A percentile compares a stretch with the other conserved stretches of the same genome.
Conservation (phyloP, 805 yeast genomes). For the Torulaspora maleeae region DNA sequence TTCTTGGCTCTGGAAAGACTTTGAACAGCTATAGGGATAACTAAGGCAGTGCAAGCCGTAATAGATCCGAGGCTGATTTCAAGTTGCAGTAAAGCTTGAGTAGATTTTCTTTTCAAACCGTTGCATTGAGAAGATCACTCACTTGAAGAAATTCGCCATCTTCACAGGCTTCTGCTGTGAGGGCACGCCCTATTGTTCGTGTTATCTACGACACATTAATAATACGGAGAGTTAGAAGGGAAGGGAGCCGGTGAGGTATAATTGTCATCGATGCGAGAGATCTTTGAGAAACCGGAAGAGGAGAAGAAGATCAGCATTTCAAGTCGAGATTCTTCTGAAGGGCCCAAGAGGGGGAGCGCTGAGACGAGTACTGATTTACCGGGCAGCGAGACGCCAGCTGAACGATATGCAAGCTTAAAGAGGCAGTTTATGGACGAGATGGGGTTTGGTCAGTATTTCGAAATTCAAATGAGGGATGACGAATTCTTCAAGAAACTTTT, state of each 20-base stretch:
- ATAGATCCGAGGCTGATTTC: too few relatives aligned
- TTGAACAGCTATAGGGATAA: too few relatives aligned
- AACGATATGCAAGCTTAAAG: constrained; percentile 1
- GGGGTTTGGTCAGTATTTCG: constrained; percentile 10
- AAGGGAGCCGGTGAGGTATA: neutral
- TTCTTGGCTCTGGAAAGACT: too few relatives aligned
- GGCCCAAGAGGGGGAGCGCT: neutral
- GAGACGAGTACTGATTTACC: neutral
- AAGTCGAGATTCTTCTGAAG: neutral
- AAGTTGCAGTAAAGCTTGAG: too few relatives aligned
- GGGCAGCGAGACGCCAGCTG: neutral
- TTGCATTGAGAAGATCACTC: too few relatives aligned
- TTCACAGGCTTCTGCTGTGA: neutral
- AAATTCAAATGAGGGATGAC: constrained; percentile 9
- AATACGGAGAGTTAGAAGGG: neutral
- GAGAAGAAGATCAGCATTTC: neutral
- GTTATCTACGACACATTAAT: neutral
- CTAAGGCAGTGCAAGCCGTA: too few relatives aligned
- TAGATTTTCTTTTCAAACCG: too few relatives aligned
- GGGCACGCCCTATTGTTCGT: constrained; percentile 1
- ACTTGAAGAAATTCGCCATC: neutral
- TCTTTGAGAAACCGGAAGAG: neutral
- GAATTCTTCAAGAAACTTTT: constrained; percentile 16
- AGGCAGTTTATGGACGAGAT: constrained; percentile 12
- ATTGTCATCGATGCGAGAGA: neutral